phyloP scores from a whole-genome alignment of 345 rosid genomes.

The Eucalyptus marginata region DNA sequence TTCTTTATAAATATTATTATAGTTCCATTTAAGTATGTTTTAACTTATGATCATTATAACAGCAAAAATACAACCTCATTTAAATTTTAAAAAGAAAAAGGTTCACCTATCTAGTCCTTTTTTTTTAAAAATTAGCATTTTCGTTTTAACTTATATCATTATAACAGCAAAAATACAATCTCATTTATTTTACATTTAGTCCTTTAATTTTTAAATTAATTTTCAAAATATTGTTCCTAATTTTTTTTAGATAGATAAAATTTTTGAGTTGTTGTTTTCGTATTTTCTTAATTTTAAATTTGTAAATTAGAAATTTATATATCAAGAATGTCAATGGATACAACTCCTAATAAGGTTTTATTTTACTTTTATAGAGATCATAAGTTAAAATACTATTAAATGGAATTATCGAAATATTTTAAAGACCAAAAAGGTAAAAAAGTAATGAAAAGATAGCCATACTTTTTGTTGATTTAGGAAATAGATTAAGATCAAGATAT shows the following conservation, averaged over 20 bases:
- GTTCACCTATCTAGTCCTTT: too few species aligned
- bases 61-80: background rate
- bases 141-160: background rate
- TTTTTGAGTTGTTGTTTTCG: background rate
- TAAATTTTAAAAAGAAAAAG: too few species aligned
- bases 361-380: background rate
- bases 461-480: background rate
- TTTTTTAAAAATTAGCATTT: background rate
- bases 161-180: background rate
- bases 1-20: background rate
- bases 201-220: too few species aligned
- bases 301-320: background rate
- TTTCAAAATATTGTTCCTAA: background rate
- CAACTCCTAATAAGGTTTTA: background rate
- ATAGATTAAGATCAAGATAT: background rate
- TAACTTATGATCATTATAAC: background rate
- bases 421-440: background rate
- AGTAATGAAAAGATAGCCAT: background rate
- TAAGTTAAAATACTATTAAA: background rate
- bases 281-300: background rate
- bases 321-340: background rate
- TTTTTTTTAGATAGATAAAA: background rate
- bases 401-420: background rate
- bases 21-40: background rate
- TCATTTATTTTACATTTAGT: too few species aligned